Evolutionary conservation across 768 basidiomycete genomes (phyloP).

Genomic region (Xerocomellus chrysenteron): DNA sequence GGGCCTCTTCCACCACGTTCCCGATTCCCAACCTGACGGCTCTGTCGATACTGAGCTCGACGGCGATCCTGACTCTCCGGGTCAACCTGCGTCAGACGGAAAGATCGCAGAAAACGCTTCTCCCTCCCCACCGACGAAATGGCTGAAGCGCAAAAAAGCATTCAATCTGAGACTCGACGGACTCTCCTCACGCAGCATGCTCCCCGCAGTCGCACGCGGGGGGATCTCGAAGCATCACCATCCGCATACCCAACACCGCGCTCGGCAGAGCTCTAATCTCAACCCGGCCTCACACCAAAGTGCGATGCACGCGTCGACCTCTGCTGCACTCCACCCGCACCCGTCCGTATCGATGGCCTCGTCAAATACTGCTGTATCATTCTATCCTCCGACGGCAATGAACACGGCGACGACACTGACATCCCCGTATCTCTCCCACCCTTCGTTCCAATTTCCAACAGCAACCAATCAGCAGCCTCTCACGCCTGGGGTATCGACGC

Average conservation of each 20-base stretch:
- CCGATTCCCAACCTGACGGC: constrained; percentile 6
- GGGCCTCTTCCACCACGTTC: constrained; percentile 32
- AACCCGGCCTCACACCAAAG: constrained; percentile 30
- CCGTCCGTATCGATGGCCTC: constrained; percentile 14
- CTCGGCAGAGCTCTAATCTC: constrained; percentile 31
- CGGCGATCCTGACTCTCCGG: constrained; percentile 22
- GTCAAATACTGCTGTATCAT: constrained; percentile 21
- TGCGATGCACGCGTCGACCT: constrained; percentile 7
- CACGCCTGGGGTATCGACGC: constrained; percentile 8
- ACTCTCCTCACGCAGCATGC: constrained; percentile 31
- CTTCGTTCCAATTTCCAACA: constrained; percentile 27
- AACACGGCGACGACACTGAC: constrained; percentile 33
- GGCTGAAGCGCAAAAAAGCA: constrained; percentile 59
- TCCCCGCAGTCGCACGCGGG: constrained; percentile 18
- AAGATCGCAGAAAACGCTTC: constrained; percentile 34
- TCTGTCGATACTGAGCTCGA: constrained; percentile 10
- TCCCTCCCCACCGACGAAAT: constrained; percentile 34
- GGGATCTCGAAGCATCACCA: constrained; percentile 27
- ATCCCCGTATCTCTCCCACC: constrained; percentile 32
- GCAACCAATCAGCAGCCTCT: constrained; percentile 10
- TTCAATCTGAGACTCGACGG: constrained; percentile 54
- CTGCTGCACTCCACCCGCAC: constrained; percentile 17
- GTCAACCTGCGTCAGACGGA: constrained; percentile 20
- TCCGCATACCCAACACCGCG: constrained; percentile 28
- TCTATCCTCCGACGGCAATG: constrained; percentile 31